Base-by-base conservation (phyloP, 495 filamentous ascomycete species). In the Aspergillus kassunensis region DNA sequence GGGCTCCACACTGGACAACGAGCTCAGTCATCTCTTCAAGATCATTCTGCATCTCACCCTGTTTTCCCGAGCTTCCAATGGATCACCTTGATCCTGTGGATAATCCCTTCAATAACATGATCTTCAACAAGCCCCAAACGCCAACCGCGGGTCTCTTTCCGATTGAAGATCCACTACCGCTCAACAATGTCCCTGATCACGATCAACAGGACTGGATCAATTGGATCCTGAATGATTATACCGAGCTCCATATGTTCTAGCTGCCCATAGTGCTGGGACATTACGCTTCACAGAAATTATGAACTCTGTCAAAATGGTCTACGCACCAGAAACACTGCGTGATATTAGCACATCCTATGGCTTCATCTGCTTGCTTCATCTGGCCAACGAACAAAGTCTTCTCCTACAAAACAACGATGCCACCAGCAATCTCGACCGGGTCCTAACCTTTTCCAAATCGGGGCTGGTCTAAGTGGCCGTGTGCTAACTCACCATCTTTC, bases 311-410 rank as follows among this genome's bases (percentile, higher is more conserved):
- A 87, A 93, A 67, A 66, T 72, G 2, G 91, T 95, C 1, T 99
- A 99, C 62, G 85, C 90, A 12, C 82, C 86, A 60, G 79, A 87
- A 51, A 78, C 79, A 21, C 87, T 99, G 79, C 83, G 83, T 31
- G 95, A 99, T 70, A 99, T 99, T 63, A 96, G 90, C 31, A 99
- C 95, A 1, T 90, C 85, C 42, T 99, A 85, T 65, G 96, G 95
- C 62, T 99, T 99, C 71, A 99, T 99, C 62, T 97, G 90, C 60
- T 67, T 97, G 46, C 76, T 99, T 44, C 95, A 99, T 72, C 59
- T 99, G 59, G 95, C 95, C 43, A 99, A 99, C 69, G 95, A 99
- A 68, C 95, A 96, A 71, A 93, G 95, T 5, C 77, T 99, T 46
- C 76, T 87, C 21, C 64, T 85, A 18, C 68, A 77, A 45, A 80